Conservation (phyloP, 495 filamentous ascomycete genomes). For the Neurospora sp. region DNA sequence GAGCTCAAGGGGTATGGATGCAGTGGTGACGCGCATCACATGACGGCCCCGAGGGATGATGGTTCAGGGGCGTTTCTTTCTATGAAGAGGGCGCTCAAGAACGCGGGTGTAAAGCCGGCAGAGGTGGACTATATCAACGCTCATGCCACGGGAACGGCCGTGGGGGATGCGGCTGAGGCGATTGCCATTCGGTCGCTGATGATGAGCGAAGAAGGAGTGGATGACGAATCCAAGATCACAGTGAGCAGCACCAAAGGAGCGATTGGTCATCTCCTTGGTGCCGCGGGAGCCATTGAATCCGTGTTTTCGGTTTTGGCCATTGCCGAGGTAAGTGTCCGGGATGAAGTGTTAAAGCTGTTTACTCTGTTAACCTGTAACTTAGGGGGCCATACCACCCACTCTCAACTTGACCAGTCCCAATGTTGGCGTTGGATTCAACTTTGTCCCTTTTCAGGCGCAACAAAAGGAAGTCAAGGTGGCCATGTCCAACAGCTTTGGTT, state of each 20-base stretch:
- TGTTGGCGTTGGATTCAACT: slow-evolving; percentile 75
- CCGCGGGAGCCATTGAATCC: slow-evolving; percentile 81
- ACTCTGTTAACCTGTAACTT: slow-evolving; percentile 12
- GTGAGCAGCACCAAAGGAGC: slow-evolving; percentile 92
- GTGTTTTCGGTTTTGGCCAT: slow-evolving; percentile 74
- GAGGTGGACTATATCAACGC: slow-evolving; percentile 91
- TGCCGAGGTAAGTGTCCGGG: slow-evolving; percentile 49
- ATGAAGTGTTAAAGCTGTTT: not conserved
- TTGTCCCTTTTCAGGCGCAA: slow-evolving; percentile 64
- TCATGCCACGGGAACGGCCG: slow-evolving; percentile 76
- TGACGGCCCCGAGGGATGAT: slow-evolving; percentile 77
- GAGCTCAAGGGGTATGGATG: slow-evolving; percentile 83
- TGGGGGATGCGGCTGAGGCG: slow-evolving; percentile 87
- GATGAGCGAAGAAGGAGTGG: slow-evolving; percentile 57
- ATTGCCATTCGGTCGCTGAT: slow-evolving; percentile 70
- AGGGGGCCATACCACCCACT: slow-evolving; percentile 81
- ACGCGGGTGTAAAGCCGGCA: slow-evolving; percentile 56
- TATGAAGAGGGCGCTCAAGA: slow-evolving; percentile 74
- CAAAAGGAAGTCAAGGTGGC: slow-evolving; percentile 60
- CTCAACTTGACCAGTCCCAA: slow-evolving; percentile 65
- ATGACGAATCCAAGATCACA: slow-evolving; percentile 55
- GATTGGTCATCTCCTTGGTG: slow-evolving; percentile 84
- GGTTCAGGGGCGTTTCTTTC: slow-evolving; percentile 71
- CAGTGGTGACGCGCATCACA: slow-evolving; percentile 81
- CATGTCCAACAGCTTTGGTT: slow-evolving; percentile 93